phyloP scores from a whole-genome alignment of 2,329 filamentous ascomycete genomes.

The Paraconiothyrium brasiliense region DNA sequence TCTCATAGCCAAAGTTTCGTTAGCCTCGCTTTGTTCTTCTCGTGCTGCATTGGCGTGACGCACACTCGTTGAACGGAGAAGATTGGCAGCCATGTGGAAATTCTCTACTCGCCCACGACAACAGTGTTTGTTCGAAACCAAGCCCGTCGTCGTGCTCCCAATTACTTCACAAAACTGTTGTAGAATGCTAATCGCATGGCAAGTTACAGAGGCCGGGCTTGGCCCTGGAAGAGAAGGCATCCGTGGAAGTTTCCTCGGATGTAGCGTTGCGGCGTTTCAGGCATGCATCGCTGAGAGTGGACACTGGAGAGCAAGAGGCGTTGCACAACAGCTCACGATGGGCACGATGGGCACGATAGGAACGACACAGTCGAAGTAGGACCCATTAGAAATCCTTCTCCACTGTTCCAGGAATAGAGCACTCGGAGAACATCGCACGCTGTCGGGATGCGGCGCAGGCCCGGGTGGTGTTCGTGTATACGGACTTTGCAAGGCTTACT shows the following conservation, averaged over 20 bases:
- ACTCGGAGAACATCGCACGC: conserved; percentile 3
- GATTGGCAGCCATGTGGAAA: conserved; percentile 20
- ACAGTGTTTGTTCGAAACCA: conserved; percentile 13
- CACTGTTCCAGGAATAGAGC: conserved; percentile 7
- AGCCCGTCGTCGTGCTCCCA: conserved; percentile 20
- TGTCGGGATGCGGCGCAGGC: neutral
- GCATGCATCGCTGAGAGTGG: conserved; percentile 25
- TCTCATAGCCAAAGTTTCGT: conserved; percentile 7
- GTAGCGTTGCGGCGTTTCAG: conserved; percentile 34
- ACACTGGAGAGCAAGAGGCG: conserved; percentile 23
- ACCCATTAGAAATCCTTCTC: neutral
- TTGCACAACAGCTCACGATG: conserved; percentile 1
- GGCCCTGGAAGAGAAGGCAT: conserved; percentile 38
- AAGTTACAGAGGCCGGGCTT: conserved; percentile 34
- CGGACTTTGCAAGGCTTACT: conserved; percentile 10
- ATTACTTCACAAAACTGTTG: neutral
- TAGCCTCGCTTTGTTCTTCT: conserved; percentile 30
- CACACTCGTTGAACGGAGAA: conserved; percentile 3
- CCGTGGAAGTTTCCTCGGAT: conserved; percentile 21
- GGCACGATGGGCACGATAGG: neutral
- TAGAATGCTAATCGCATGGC: conserved; percentile 4
- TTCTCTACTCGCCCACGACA: conserved; percentile 15
- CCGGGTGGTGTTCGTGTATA: neutral
- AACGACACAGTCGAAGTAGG: neutral
- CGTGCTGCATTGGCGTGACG: conserved; percentile 36